Evolutionary conservation across 1,284 basidiomycete species (phyloP).

Genomic region (Xerocomus cyaneibrunnescens): DNA sequence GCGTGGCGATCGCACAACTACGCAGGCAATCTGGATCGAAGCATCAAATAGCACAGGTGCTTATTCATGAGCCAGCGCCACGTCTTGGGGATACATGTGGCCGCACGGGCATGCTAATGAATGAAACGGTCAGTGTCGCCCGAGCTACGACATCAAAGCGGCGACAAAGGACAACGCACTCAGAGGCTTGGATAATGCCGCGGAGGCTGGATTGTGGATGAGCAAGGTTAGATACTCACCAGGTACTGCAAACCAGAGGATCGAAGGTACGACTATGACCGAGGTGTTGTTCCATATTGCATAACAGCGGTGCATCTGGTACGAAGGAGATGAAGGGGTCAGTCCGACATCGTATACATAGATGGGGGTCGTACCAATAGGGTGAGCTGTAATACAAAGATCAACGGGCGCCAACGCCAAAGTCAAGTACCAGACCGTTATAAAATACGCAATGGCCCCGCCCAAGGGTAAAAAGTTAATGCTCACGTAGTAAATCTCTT

Average conservation of each 20-base stretch:
- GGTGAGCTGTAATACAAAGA: background rate
- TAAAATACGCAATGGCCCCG: too few relatives aligned
- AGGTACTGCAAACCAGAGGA: background rate
- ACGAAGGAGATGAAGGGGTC: background rate
- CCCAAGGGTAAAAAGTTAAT: too few relatives aligned
- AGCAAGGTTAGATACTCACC: background rate
- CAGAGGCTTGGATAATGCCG: too few relatives aligned
- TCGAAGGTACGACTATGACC: background rate
- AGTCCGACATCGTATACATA: background rate
- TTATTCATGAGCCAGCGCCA: background rate
- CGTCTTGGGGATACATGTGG: background rate
- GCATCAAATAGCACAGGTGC: background rate
- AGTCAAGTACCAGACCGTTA: background rate
- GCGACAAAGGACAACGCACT: too few relatives aligned
- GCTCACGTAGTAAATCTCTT: too few relatives aligned
- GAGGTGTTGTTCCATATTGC: background rate
- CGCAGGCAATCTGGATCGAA: background rate
- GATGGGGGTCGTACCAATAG: background rate
- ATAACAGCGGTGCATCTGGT: background rate
- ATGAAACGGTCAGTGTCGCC: constrained; percentile 3
- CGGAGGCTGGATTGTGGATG: too few relatives aligned
- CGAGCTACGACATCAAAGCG: background rate
- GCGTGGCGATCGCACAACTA: constrained; percentile 1
- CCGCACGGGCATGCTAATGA: background rate
- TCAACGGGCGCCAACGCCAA: background rate